Evolutionary conservation across 2,329 filamentous ascomycete species (phyloP).

Genomic region (Epicoccum nigrum): DNA sequence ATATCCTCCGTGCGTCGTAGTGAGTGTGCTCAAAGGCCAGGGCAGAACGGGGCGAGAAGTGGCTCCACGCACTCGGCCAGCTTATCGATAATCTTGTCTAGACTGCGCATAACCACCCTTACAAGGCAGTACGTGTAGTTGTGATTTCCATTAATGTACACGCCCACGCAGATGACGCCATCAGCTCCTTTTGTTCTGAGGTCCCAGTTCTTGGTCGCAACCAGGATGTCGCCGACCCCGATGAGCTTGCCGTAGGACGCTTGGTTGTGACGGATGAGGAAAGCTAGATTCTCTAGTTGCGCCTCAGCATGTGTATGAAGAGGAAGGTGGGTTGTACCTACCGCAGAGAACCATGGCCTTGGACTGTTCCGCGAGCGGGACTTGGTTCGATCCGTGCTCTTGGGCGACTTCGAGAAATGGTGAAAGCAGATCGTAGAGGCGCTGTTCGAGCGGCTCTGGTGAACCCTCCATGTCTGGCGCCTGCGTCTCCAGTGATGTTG

Average conservation of each 20-base stretch:
- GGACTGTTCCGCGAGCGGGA: background rate
- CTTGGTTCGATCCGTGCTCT: background rate
- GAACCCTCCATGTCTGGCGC: no score
- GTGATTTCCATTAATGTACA: conserved; percentile 16
- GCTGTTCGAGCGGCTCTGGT: conserved; percentile 17
- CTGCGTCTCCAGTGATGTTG: no score
- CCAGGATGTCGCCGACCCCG: conserved; percentile 8
- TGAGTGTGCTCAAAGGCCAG: no score
- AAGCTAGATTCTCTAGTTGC: conserved; percentile 18
- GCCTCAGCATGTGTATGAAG: no score
- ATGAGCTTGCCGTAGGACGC: conserved; percentile 15
- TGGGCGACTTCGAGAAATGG: conserved; percentile 8
- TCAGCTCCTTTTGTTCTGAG: background rate
- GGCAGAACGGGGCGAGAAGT: background rate
- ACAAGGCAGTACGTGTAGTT: background rate
- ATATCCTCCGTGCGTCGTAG: no score
- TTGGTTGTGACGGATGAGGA: conserved; percentile 20
- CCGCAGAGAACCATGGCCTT: conserved; percentile 10
- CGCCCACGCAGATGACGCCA: background rate
- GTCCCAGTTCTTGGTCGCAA: conserved; percentile 13
- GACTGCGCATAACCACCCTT: background rate
- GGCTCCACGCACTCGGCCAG: background rate
- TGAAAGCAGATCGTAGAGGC: conserved; percentile 15
- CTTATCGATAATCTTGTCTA: background rate
- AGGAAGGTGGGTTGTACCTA: no score